Base-by-base conservation (phyloP, 257 asterid genomes). In the Salvia rosmarinus region DNA sequence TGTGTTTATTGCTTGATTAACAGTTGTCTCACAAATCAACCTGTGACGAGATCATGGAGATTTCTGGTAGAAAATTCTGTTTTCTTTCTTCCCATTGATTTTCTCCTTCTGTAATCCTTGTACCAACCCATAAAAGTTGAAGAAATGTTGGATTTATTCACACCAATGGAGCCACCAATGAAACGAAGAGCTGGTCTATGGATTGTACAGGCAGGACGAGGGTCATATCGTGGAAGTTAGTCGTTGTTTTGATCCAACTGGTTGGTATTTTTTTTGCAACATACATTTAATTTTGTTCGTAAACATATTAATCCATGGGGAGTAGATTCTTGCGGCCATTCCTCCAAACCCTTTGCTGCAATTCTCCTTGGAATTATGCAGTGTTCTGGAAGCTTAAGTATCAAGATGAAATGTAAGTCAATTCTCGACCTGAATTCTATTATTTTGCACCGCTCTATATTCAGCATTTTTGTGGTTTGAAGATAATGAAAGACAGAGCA, bases 121-220 rank as follows among this genome's bases (percentile, higher is more conserved):
- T 42, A 46, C 68, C 72, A 60, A 13, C 42, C 40, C 16, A 43
- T 77, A 52, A 28, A 65, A 59, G 51, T 64, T n/a, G 68, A 74
- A 72, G 82, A 64, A 50, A 84, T 81, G 85, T 86, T 90, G 96
- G 89, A 81, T 72, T 73, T 85, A 44, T 78, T 86, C 75, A 85
- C 85, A 75, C 86, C 91, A 5, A 81, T 77, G 82, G 99, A 89
- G 78, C 97, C 97, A 76, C 96, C 95, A 57, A 83, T 85, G 85
- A 94, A 91, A 77, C 84, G 97, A 77, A 89, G 96, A 88, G 90
- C 92, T 77, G 96, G 96, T 73, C 77, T 91, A 57, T 72, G 90
- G 86, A 84, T 86, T 64, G 91, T 85, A 34, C 99, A 94, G 64
- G 99, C 98, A 25, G 99, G 99, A 82, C 82, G 99, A 84, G 95